A percentile compares a stretch with the other conserved stretches of the same genome.
phyloP scores from a whole-genome alignment of 257 asterid genomes.

The Plectranthus barbatus region DNA sequence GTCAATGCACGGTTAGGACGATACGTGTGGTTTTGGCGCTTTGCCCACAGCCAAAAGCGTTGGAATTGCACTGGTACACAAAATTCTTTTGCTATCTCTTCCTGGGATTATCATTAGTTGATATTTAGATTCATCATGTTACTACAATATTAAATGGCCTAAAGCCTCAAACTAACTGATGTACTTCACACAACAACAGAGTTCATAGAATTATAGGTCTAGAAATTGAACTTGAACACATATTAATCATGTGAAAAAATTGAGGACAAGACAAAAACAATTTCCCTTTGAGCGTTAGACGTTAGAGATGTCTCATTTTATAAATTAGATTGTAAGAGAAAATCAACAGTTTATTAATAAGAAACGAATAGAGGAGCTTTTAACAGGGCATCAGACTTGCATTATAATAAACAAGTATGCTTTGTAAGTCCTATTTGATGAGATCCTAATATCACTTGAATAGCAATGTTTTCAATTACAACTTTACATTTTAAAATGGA shows the following conservation, averaged over 20 bases:
- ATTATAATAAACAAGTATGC: not conserved
- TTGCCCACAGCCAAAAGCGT: constrained; percentile 48
- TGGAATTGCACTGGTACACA: constrained; percentile 37
- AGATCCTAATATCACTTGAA: constrained; percentile 1
- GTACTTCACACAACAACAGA: not conserved
- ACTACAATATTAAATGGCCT: not conserved
- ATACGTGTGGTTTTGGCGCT: constrained; percentile 33
- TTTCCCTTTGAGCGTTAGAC: not conserved
- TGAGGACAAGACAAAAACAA: not conserved
- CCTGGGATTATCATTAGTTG: constrained; percentile 31
- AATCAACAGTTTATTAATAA: not conserved
- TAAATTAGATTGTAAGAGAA: not conserved
- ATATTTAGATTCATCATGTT: not conserved
- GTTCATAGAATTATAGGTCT: constrained; percentile 2
- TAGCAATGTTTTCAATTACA: not conserved
- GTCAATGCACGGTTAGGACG: constrained; percentile 40
- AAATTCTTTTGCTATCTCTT: constrained; percentile 38
- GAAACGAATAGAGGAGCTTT: not conserved
- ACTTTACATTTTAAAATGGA: not conserved
- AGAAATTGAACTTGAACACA: not conserved
- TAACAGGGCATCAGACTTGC: not conserved
- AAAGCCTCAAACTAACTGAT: not conserved
- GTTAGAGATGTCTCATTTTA: not conserved
- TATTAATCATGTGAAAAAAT: not conserved
- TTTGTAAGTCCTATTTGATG: not conserved